Evolutionary conservation across 768 basidiomycete genomes (phyloP), one percentile per base, ranked within the genome.

Genomic region (Leccinellum albellum): DNA sequence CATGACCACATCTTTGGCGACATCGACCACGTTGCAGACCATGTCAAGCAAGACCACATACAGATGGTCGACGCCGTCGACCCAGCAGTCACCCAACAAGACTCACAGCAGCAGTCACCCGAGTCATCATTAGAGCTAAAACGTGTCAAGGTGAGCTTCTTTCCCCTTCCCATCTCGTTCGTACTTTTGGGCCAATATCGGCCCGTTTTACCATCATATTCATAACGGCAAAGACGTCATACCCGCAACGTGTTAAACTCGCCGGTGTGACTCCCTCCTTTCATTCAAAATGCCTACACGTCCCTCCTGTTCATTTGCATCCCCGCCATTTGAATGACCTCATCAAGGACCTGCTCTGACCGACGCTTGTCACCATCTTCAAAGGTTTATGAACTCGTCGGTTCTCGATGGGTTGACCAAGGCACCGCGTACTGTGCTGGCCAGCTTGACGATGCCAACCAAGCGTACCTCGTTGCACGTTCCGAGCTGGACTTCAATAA

Each of bases 391-490:
- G 89, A 95, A 73, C 87, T 99, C 58, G 83, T 93, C 53, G 92
- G 89, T 57, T 82, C 89, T 61, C 84, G 87, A 55, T 99, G 97
- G 97, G 82, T 87, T 54, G 97, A 99, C 79, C 87, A 94, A 70
- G 97, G 97, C 48, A 99, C 97, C 17, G 97, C 97, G 1, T 91
- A 94, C 70, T 97, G 95, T 72, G 91, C 90, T 66, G 94, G 94
- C 46, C 87, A 94, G 69, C 89, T 89, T 61, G 83, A 86, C 64
- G 84, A 88, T 50, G 81, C 81, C 50, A 86, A 84, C 64, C 89
- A 88, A 69, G 94, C 88, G 6, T 80, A 86, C 56, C 84, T 94
- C 53, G 84, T 92, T 62, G 92, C 91, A n/a, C 88, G 88, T 59
- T 83, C 88, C 17, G 93, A 93, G 72, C 74, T 81, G 60, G 84